These are phyloP conservation scores for Leptographium flavum DNA, from an alignment of 2,329 filamentous ascomycete genomes.

Conservation along the genomic window DNA sequence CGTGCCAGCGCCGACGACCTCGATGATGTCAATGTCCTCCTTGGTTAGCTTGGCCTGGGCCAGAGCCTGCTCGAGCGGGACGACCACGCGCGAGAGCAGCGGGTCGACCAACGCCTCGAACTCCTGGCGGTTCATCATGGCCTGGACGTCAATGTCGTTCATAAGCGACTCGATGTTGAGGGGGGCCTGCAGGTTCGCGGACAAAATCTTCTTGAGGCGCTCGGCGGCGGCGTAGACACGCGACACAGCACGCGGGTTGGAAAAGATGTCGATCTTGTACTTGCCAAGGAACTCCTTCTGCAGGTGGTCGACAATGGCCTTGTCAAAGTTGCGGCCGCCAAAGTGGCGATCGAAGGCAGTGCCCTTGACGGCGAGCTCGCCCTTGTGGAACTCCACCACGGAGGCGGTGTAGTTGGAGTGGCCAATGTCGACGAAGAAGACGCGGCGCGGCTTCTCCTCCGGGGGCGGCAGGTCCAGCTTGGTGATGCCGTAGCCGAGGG, in stretches of 20 bases:
- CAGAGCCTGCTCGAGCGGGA: slow-evolving; percentile 78
- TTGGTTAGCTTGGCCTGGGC: slow-evolving; percentile 81
- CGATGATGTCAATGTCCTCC: slow-evolving; percentile 86
- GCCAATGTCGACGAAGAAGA: slow-evolving; percentile 87
- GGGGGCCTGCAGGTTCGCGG: slow-evolving; percentile 82
- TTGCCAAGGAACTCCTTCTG: slow-evolving; percentile 93
- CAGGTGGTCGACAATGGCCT: slow-evolving; percentile 87
- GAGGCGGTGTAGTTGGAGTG: slow-evolving; percentile 93
- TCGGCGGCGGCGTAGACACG: slow-evolving; percentile 81
- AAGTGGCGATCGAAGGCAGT: slow-evolving; percentile 93
- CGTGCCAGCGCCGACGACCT: slow-evolving; percentile 88
- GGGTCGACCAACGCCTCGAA: slow-evolving; percentile 84
- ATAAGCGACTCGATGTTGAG: slow-evolving; percentile 97
- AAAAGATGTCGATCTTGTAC: slow-evolving; percentile 91
- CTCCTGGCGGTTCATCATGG: slow-evolving; percentile 86
- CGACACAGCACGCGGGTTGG: slow-evolving; percentile 77
- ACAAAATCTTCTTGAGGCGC: slow-evolving; percentile 97
- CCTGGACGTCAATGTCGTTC: slow-evolving; percentile 87
- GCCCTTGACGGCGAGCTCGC: slow-evolving; percentile 84
- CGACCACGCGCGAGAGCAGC: slow-evolving; percentile 56
- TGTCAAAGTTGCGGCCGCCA: slow-evolving; percentile 93
- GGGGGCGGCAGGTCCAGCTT: slow-evolving; percentile 80
- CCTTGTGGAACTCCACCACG: slow-evolving; percentile 93
- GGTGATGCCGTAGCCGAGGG: slow-evolving; percentile 93
- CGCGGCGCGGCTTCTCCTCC: slow-evolving; percentile 84